Evolutionary conservation across 805 yeast genomes (phyloP).

Genomic region (Candida insectorum): DNA sequence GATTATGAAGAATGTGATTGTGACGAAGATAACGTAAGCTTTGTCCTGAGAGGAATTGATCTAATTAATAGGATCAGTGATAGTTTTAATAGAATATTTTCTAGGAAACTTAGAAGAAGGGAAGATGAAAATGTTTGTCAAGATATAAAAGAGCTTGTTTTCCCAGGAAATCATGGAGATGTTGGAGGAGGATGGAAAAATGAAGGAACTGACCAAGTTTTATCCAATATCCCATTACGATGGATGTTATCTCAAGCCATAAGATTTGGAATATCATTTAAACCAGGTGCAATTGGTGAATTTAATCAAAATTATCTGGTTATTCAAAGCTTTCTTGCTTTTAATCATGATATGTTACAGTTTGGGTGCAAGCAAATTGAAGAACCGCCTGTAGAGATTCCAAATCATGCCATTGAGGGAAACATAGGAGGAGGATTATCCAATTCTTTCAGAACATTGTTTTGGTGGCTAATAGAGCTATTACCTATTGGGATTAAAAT

Average conservation of each 20-base stretch:
- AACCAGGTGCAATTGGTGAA: constrained; percentile 34
- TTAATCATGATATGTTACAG: constrained; percentile 50
- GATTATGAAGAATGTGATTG: constrained; percentile 11
- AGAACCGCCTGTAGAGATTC: neutral
- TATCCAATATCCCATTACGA: constrained; percentile 52
- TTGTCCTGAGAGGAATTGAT: neutral
- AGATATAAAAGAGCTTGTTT: constrained; percentile 54
- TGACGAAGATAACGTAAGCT: neutral
- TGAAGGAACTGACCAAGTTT: constrained; percentile 29
- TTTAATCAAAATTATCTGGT: constrained; percentile 40
- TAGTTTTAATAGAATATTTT: neutral
- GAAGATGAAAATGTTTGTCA: constrained; percentile 14
- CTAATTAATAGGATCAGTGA: neutral
- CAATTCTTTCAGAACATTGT: constrained; percentile 19
- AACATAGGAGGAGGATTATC: constrained; percentile 7
- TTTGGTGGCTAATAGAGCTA: constrained; percentile 64
- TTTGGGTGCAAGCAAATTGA: too few species aligned
- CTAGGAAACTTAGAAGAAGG: neutral
- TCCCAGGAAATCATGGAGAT: constrained; percentile 69
- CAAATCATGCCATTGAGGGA: constrained; percentile 5
- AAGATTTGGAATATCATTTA: constrained; percentile 48
- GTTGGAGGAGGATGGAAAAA: constrained; percentile 69
- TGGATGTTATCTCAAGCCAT: constrained; percentile 61
- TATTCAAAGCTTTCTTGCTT: constrained; percentile 41
- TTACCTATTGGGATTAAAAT: constrained; percentile 55